phyloP scores from a whole-genome alignment of 2,329 filamentous ascomycete species.

The Colletotrichum spaethianum region DNA sequence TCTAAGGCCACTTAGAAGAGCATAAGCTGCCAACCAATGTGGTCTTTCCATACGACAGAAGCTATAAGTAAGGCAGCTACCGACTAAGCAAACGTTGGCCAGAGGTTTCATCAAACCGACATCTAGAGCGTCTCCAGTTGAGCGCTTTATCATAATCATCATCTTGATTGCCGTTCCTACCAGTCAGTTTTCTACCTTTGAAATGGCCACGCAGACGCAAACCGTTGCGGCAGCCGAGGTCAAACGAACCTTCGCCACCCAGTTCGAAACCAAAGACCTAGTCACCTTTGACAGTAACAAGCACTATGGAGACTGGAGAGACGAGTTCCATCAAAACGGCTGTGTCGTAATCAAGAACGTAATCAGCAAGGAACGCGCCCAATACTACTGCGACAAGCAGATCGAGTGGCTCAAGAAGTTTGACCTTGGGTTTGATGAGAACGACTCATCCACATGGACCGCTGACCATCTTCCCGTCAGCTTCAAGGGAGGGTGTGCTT shows the following conservation, averaged over 20 bases:
- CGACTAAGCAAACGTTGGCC: neutral
- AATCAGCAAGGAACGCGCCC: constrained; percentile 53
- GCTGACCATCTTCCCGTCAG: constrained; percentile 58
- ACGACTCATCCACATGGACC: constrained; percentile 57
- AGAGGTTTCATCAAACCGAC: neutral
- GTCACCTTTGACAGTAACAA: constrained; percentile 44
- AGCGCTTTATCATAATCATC: neutral
- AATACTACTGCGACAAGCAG: constrained; percentile 56
- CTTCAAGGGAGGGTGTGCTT: constrained; percentile 53
- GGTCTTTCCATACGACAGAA: neutral
- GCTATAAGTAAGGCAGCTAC: neutral
- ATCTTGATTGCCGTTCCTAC: neutral
- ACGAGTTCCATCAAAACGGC: constrained; percentile 59
- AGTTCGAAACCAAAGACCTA: constrained; percentile 46
- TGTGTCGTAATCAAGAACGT: constrained; percentile 57
- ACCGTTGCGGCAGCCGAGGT: constrained; percentile 22
- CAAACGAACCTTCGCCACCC: constrained; percentile 39
- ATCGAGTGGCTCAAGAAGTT: constrained; percentile 60
- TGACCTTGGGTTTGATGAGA: constrained; percentile 55
- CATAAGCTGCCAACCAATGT: neutral
- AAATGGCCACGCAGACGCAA: constrained; percentile 38
- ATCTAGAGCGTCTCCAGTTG: neutral
- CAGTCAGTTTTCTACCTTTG: neutral
- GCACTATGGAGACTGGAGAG: constrained; percentile 58
- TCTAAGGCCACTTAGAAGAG: neutral